Evolutionary conservation across 2,329 filamentous ascomycete genomes (phyloP).

Genomic region (Ascochyta lentis): DNA sequence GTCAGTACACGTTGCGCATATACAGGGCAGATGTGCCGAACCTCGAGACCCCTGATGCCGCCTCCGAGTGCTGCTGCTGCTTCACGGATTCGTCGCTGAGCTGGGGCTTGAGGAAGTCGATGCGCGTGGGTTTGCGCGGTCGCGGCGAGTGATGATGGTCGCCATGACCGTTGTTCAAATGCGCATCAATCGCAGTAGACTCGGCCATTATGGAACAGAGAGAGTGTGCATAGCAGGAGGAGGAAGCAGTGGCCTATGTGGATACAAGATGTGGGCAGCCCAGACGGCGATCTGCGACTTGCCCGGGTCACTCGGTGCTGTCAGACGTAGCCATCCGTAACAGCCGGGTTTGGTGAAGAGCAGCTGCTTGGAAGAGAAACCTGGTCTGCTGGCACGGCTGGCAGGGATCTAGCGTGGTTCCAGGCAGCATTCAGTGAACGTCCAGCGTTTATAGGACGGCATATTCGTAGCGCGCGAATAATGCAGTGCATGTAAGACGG

Average conservation of each 20-base stretch:
- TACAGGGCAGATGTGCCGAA: slow-evolving; percentile 53
- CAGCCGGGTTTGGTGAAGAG: slow-evolving; percentile 12
- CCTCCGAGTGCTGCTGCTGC: slow-evolving; percentile 27
- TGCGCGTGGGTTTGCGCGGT: slow-evolving; percentile 45
- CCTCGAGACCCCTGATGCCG: slow-evolving; percentile 47
- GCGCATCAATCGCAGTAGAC: slow-evolving; percentile 39
- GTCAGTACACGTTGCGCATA: slow-evolving; percentile 22
- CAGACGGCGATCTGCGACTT: slow-evolving; percentile 35
- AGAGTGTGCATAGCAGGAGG: slow-evolving; percentile 30
- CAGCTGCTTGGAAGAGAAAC: not conserved
- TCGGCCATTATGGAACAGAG: slow-evolving; percentile 38
- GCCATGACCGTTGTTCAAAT: slow-evolving; percentile 30
- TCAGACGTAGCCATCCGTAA: slow-evolving; percentile 22
- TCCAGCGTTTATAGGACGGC: not conserved
- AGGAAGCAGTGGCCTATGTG: slow-evolving; percentile 15
- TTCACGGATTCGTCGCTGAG: slow-evolving; percentile 41
- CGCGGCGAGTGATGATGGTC: slow-evolving; percentile 43
- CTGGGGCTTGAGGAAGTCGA: slow-evolving; percentile 45
- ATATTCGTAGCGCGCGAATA: not conserved
- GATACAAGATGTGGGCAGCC: slow-evolving; percentile 36
- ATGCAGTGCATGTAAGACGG: not conserved
- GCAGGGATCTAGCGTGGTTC: not conserved
- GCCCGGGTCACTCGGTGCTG: slow-evolving; percentile 28
- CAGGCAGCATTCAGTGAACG: not conserved
- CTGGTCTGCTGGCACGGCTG: not conserved